Conservation (phyloP, 495 filamentous ascomycete species). For the Pyrenopolyporus hunteri region DNA sequence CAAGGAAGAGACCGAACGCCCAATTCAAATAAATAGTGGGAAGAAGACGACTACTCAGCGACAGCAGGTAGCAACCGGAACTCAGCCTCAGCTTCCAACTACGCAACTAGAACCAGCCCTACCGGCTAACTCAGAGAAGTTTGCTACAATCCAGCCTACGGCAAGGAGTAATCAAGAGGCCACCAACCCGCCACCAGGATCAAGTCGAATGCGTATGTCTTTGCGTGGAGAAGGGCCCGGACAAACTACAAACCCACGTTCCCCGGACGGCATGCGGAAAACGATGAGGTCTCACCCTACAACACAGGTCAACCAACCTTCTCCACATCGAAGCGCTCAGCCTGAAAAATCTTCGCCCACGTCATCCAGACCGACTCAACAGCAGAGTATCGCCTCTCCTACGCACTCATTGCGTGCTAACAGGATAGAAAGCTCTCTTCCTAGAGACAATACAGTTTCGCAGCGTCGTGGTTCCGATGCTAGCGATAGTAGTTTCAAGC, state of each 20-base stretch:
- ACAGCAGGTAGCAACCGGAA: constrained; percentile 10
- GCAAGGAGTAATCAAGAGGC: constrained; percentile 41
- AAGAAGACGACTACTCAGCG: constrained; percentile 24
- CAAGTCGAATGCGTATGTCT: constrained; percentile 48
- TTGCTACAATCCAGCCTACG: constrained; percentile 37
- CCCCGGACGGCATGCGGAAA: constrained; percentile 43
- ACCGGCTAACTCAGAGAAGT: constrained; percentile 37
- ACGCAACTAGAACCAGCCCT: neutral
- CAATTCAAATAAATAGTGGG: constrained; percentile 33
- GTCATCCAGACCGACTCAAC: constrained; percentile 13
- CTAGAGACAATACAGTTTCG: constrained; percentile 24
- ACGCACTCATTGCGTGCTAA: constrained; percentile 4
- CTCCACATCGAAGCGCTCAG: constrained; percentile 8
- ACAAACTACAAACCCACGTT: constrained; percentile 1
- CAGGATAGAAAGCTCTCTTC: constrained; percentile 20
- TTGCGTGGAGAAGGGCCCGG: constrained; percentile 40
- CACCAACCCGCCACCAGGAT: constrained; percentile 7
- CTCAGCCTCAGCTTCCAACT: neutral
- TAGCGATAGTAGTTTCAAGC: constrained; percentile 59
- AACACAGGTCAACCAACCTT: constrained; percentile 28
- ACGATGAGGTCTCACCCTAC: constrained; percentile 39
- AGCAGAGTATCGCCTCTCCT: neutral
- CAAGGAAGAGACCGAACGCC: constrained; percentile 45
- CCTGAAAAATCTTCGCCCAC: constrained; percentile 14
- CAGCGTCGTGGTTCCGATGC: constrained; percentile 51